Evolutionary conservation across 2,329 filamentous ascomycete species (phyloP).

Genomic region (Alternaria arbusti): DNA sequence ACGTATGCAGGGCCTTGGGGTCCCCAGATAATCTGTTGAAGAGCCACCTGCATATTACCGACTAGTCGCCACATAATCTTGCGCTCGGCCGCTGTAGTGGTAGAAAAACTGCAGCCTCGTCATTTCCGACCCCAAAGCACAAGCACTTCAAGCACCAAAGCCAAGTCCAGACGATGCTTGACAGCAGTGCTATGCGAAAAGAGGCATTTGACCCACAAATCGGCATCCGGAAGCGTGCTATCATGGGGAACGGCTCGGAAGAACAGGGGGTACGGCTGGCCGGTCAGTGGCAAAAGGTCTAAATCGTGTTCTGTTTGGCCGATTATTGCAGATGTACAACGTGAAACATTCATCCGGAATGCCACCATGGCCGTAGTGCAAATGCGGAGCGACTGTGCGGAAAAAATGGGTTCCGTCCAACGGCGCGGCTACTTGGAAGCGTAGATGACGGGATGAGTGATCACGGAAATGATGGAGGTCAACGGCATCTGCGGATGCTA

Average conservation of each 20-base stretch:
- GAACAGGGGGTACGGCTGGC: neutral
- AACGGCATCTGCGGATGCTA: neutral
- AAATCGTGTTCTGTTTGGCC: slow-evolving; percentile 1
- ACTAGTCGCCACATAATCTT: neutral
- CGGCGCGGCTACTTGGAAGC: neutral
- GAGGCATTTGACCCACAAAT: neutral
- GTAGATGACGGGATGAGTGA: neutral
- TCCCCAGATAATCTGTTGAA: neutral
- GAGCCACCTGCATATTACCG: slow-evolving; percentile 5
- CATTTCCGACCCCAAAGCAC: slow-evolving; percentile 5
- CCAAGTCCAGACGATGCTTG: slow-evolving; percentile 25
- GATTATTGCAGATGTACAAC: neutral
- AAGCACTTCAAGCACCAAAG: slow-evolving; percentile 28
- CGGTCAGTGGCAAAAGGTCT: neutral
- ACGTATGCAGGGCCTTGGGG: neutral
- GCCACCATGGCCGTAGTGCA: neutral
- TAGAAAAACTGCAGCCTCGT: neutral
- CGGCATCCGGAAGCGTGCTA: neutral
- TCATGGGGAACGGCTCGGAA: neutral
- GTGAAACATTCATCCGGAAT: neutral
- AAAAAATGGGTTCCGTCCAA: slow-evolving; percentile 1
- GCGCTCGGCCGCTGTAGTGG: neutral
- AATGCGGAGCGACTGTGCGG: neutral
- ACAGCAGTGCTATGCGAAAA: neutral
- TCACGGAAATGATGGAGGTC: neutral